These are phyloP conservation scores for Fusarium tanahbumbuense DNA, from an alignment of 2,329 filamentous ascomycete genomes.

Conservation along the genomic window DNA sequence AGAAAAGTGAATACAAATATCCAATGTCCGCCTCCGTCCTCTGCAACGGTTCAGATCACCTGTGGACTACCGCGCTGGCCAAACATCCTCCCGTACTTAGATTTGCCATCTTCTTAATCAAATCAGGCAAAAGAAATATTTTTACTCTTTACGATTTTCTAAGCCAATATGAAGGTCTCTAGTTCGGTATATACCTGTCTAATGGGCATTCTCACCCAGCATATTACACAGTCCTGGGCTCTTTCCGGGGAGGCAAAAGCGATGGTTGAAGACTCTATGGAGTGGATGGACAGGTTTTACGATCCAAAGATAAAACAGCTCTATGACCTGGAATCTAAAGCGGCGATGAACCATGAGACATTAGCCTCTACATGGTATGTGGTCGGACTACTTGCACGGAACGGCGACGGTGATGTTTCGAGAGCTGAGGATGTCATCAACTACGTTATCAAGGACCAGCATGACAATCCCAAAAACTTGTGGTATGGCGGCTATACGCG, in stretches of 20 bases:
- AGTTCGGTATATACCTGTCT: background rate
- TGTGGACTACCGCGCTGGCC: background rate
- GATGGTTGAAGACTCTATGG: slow-evolving; percentile 27
- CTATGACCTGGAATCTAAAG: slow-evolving; percentile 15
- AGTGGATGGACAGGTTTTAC: slow-evolving; percentile 31
- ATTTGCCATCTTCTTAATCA: background rate
- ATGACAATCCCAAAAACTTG: slow-evolving; percentile 4
- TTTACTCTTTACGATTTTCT: background rate
- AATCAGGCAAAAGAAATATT: background rate
- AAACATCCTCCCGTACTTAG: background rate
- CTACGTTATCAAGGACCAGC: slow-evolving; percentile 22
- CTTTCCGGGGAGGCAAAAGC: slow-evolving; percentile 25
- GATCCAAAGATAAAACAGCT: slow-evolving; percentile 39
- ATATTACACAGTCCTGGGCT: background rate
- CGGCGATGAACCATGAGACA: slow-evolving; percentile 26
- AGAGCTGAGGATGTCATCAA: slow-evolving; percentile 17
- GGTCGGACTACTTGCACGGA: slow-evolving; percentile 20
- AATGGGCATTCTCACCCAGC: background rate
- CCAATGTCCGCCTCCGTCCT: background rate
- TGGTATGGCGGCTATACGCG: slow-evolving; percentile 27
- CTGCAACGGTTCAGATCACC: background rate
- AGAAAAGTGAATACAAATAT: slow-evolving; percentile 17
- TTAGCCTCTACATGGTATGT: slow-evolving; percentile 24
- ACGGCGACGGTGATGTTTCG: slow-evolving; percentile 8
- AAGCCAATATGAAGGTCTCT: slow-evolving; percentile 11